Base-by-base conservation (phyloP, 2,329 filamentous ascomycete genomes). In the Proliferodiscus dingleyae region DNA sequence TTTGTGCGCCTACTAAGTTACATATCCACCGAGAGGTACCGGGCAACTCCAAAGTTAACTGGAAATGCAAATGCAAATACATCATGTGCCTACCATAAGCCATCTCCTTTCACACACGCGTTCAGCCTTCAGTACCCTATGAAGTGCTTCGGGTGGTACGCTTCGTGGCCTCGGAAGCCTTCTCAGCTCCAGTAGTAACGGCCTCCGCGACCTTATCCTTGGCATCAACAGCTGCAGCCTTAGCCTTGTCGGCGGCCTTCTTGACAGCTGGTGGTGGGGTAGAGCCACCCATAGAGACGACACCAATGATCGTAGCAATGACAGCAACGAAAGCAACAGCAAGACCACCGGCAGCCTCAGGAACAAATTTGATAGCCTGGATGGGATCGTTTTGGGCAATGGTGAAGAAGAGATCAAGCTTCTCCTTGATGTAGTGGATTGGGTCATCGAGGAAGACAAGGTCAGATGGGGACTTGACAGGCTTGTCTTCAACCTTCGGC, bases 381-480 rank as follows among this genome's bases (percentile, higher is more conserved):
- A 95, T 72, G 42, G 89, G 89, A 66, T 91, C 85, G 57, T 78
- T 76, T 71, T 87, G 76, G 61, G 83, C 87, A 61, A 97, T 83
- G 59, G 83, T 83, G 61, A 93, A 66, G 80, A 98, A 98, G 53
- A 94, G 81, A 59, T 94, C 85, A 51, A 94, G 68, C 82, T 96
- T 97, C 83, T 95, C 87, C 71, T 83, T 87, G 70, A 95, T 68
- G 70, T 87, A 98, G 58, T 73, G 73, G 59, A 95, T 80, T 38
- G 93, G 93, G 76, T 95, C 88, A 55, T 96, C 91, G 62, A 81
- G 71, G 84, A 98, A 97, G 68, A 80, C 84, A 55, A 95, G 81
- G 68, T 91, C 87, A 49, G 71, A 76, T 54, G 87, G 83, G 41
- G 81, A 85, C 70, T 83, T 81, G 62, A 81, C 73, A 64, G 80